A percentile compares a stretch with the other conserved stretches of the same genome.
Evolutionary conservation across 1,284 basidiomycete species (phyloP).

Genomic region (Rhizoctonia solani): DNA sequence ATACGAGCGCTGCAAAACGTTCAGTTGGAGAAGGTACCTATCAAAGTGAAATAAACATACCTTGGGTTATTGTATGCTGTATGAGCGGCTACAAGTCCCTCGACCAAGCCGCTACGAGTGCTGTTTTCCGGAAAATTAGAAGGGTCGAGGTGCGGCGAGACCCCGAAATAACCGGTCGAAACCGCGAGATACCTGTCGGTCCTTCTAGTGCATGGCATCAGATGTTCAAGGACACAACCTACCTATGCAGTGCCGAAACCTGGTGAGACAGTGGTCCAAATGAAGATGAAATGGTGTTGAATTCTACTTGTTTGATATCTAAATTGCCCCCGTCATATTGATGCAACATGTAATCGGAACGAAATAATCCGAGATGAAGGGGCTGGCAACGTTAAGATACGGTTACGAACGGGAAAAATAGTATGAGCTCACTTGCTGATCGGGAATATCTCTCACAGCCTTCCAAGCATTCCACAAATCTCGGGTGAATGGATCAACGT

Average conservation of each 20-base stretch:
- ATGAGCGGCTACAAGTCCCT: constrained; percentile 82
- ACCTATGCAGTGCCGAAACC: constrained; percentile 80
- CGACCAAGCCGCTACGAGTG: constrained; percentile 69
- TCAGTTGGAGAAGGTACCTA: neutral
- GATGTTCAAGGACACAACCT: constrained; percentile 37
- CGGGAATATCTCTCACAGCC: constrained; percentile 56
- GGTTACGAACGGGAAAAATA: neutral
- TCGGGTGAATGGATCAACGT: constrained; percentile 86
- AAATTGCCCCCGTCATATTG: constrained; percentile 48
- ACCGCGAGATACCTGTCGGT: constrained; percentile 63
- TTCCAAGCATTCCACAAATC: constrained; percentile 88
- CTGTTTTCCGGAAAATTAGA: constrained; percentile 76
- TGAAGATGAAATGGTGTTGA: constrained; percentile 94
- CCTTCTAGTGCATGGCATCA: neutral
- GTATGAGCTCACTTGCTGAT: constrained; percentile 28
- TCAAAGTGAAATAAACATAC: constrained; percentile 49
- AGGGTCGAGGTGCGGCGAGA: constrained; percentile 58
- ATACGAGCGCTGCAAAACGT: constrained; percentile 61
- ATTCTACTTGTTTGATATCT: constrained; percentile 90
- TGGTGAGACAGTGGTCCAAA: constrained; percentile 84
- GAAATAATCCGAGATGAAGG: constrained; percentile 88
- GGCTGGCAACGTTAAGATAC: constrained; percentile 54
- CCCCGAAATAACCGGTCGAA: constrained; percentile 67
- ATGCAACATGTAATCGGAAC: constrained; percentile 96
- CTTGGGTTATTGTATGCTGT: constrained; percentile 63